Conservation (phyloP, 768 basidiomycete genomes). For the Nidularia sp. region DNA sequence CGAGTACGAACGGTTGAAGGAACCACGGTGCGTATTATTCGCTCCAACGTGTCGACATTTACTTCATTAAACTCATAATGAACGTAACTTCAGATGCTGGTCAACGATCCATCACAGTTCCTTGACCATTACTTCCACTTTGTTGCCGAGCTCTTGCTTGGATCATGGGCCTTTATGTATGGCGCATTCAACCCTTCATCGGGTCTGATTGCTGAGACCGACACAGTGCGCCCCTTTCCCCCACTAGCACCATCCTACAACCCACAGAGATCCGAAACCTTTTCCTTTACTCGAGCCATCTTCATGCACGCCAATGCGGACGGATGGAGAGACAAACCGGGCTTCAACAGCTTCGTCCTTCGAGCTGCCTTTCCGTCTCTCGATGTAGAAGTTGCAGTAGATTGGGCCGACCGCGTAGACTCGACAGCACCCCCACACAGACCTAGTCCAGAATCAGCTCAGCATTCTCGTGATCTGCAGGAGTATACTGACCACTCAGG, state of each 20-base stretch:
- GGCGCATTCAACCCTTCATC: slow-evolving; percentile 32
- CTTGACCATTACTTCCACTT: slow-evolving; percentile 78
- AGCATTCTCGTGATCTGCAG: not conserved
- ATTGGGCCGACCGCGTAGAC: slow-evolving; percentile 58
- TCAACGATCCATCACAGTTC: slow-evolving; percentile 67
- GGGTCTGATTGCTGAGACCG: not conserved
- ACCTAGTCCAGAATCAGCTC: not conserved
- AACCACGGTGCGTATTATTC: slow-evolving; percentile 42
- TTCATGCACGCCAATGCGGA: slow-evolving; percentile 50
- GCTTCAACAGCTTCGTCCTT: slow-evolving; percentile 68
- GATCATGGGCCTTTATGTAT: slow-evolving; percentile 62
- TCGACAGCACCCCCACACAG: slow-evolving; percentile 10
- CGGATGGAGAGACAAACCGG: slow-evolving; percentile 64
- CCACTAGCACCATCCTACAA: slow-evolving; percentile 7
- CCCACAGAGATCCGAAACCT: slow-evolving; percentile 25
- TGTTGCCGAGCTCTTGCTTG: slow-evolving; percentile 68
- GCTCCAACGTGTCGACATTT: not conserved
- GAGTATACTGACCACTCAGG: slow-evolving; percentile 1
- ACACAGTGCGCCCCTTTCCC: slow-evolving; percentile 6
- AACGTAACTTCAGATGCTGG: slow-evolving; percentile 27
- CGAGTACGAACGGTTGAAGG: slow-evolving; percentile 63
- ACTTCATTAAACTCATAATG: not conserved
- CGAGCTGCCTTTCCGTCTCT: slow-evolving; percentile 63
- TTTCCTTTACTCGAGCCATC: slow-evolving; percentile 51
- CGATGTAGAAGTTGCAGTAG: slow-evolving; percentile 53